These are phyloP conservation scores for Apiospora pterosperma DNA, from an alignment of 2,329 filamentous ascomycete species.

Conservation along the genomic window DNA sequence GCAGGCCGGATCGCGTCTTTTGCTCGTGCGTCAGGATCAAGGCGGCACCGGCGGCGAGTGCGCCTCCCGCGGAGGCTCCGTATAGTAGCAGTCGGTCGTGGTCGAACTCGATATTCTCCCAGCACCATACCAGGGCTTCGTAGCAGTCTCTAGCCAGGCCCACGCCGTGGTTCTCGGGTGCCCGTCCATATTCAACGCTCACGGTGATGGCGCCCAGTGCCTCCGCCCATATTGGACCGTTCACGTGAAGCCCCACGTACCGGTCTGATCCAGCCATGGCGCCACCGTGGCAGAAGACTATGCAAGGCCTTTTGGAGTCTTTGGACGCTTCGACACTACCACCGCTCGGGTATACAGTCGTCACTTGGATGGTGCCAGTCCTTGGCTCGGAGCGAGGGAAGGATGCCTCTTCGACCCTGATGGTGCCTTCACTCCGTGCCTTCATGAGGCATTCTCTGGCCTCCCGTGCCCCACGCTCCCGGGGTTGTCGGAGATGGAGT, in stretches of 20 bases:
- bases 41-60: constrained; percentile 50
- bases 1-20: constrained; percentile 5
- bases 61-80: constrained; percentile 55
- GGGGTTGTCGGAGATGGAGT: not conserved
- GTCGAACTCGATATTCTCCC: constrained; percentile 35
- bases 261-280: constrained; percentile 27
- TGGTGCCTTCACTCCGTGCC: not conserved
- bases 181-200: constrained; percentile 29
- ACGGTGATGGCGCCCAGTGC: constrained; percentile 26
- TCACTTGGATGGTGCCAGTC: constrained; percentile 21
- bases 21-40: constrained; percentile 34
- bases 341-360: not conserved
- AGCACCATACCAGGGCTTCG: constrained; percentile 30
- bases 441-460: not conserved
- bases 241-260: constrained; percentile 28
- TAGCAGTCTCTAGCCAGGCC: constrained; percentile 34
- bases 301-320: constrained; percentile 17
- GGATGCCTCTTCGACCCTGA: not conserved
- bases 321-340: constrained; percentile 18
- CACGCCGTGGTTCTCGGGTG: constrained; percentile 26
- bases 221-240: constrained; percentile 23
- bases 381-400: not conserved
- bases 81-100: constrained; percentile 48
- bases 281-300: constrained; percentile 30
- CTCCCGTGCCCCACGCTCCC: not conserved